Evolutionary conservation across 2,329 filamentous ascomycete species (phyloP), one percentile per base, ranked within the genome.

Genomic region (Diplodia sapinea): DNA sequence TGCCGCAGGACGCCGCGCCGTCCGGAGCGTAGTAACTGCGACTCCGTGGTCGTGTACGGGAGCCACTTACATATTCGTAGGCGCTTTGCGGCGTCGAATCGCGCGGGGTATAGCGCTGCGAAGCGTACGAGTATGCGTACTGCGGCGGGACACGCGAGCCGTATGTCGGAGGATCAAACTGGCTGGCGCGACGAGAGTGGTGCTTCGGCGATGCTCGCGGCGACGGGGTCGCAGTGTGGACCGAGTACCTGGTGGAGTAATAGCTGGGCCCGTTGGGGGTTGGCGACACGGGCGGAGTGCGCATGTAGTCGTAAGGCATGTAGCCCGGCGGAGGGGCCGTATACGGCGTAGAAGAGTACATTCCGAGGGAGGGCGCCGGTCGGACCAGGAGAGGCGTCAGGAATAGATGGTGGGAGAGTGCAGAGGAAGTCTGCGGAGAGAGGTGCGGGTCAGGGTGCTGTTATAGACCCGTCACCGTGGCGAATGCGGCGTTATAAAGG

Each of bases 31-130:
- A 75, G 50, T 59, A 73, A 73, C 72, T 75, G 74, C 76, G 74
- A 66, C 79, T 76, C 76, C 77, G 79, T 73, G 77, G 74, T 78
- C 79, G 78, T 74, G 73, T 73, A 72, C 77, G 76, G 80, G 81
- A 84, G 83, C 83, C 84, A 89, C 87, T 89, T 88, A 89, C 87
- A 88, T 86, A 85, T 80, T 89, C 86, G 78, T 80, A 75, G 80
- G 80, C 85, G 82, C 80, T 83, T 78, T 81, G 82, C 77, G 82
- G 85, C 78, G 78, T 83, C 78, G 63, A 77, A 69, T 57, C 64
- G 64, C 74, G 76, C 40, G 75, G 71, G 56, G 71, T 33, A 68
- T 82, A 83, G 68, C 77, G 76, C 63, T 81, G 79, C 66, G 78
- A 78, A 69, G 79, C 79, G 70, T 82, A 81, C 63, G 80, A 71